These are phyloP conservation scores for Diaporthe eres DNA, from an alignment of 2,329 filamentous ascomycete species.

Conservation along the genomic window DNA sequence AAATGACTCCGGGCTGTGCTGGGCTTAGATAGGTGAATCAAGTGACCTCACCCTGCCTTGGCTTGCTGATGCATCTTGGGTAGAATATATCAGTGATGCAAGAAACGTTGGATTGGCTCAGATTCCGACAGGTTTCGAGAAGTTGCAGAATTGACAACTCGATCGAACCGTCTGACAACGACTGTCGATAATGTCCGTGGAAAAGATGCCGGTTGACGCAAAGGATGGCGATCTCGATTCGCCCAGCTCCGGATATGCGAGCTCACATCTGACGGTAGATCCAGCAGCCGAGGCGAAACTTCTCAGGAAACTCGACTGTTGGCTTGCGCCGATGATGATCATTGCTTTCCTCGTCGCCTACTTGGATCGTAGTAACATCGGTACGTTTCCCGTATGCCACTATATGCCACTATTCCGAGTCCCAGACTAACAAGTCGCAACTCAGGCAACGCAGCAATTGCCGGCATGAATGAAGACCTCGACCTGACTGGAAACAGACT, in stretches of 20 bases:
- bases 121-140: not conserved
- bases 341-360: constrained; percentile 82
- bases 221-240: not conserved
- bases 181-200: not conserved
- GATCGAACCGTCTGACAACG: not conserved
- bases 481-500: constrained; percentile 74
- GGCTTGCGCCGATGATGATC: constrained; percentile 77
- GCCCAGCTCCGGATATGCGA: not conserved
- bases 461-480: constrained; percentile 74
- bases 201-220: constrained; percentile 1
- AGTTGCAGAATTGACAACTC: not conserved
- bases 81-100: not conserved
- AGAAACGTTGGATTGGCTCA: not conserved
- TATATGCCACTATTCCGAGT: not conserved
- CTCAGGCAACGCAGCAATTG: constrained; percentile 71
- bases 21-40: not conserved
- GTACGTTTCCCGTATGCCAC: constrained; percentile 46
- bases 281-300: constrained; percentile 64
- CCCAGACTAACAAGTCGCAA: not conserved
- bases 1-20: not conserved
- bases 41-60: not conserved
- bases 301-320: constrained; percentile 74
- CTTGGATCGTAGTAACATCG: constrained; percentile 81
- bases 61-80: not conserved
- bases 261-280: not conserved